These are phyloP conservation scores for Phytophthora podocarpi DNA, from an alignment of 352 stramenopile species.

Conservation along the genomic window DNA sequence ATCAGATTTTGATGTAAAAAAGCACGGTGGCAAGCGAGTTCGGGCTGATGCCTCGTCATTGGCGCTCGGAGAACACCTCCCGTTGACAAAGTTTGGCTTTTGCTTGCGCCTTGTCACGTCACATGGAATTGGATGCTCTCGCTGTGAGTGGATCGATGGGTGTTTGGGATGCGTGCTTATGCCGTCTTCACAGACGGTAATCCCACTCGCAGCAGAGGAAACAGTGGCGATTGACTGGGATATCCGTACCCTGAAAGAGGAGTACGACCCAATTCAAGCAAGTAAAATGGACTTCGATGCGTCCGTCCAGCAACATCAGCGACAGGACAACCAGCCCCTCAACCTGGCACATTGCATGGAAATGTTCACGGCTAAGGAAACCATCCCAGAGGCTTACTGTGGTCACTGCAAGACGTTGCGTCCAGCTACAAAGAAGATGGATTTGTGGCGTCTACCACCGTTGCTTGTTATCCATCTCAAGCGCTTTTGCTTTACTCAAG, in stretches of 20 bases:
- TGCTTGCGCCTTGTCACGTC: slow-evolving; percentile 83
- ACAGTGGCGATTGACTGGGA: slow-evolving; percentile 92
- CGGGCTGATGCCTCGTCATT: slow-evolving; percentile 59
- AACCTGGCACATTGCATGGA: slow-evolving; percentile 86
- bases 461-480: slow-evolving; percentile 99
- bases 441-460: slow-evolving; percentile 96
- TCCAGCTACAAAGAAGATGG: slow-evolving; percentile 95
- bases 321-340: slow-evolving; percentile 78
- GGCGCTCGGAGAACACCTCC: slow-evolving; percentile 68
- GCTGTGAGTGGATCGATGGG: slow-evolving; percentile 88
- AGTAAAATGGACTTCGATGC: slow-evolving; percentile 79
- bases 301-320: slow-evolving; percentile 66
- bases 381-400: slow-evolving; percentile 82
- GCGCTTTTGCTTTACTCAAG: slow-evolving; percentile 97
- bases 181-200: slow-evolving; percentile 46
- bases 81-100: slow-evolving; percentile 81
- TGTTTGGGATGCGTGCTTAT: slow-evolving; percentile 86
- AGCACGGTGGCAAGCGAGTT: slow-evolving; percentile 9
- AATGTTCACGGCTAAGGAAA: slow-evolving; percentile 86
- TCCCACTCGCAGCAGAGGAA: slow-evolving; percentile 71
- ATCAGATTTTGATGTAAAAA: slow-evolving; percentile 33
- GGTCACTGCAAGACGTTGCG: slow-evolving; percentile 90
- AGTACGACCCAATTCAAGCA: slow-evolving; percentile 86
- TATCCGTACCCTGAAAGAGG: slow-evolving; percentile 84
- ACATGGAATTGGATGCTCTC: slow-evolving; percentile 81